These are phyloP conservation scores for Monosporozyma aerobia DNA, from an alignment of 805 yeast species.

Conservation along the genomic window DNA sequence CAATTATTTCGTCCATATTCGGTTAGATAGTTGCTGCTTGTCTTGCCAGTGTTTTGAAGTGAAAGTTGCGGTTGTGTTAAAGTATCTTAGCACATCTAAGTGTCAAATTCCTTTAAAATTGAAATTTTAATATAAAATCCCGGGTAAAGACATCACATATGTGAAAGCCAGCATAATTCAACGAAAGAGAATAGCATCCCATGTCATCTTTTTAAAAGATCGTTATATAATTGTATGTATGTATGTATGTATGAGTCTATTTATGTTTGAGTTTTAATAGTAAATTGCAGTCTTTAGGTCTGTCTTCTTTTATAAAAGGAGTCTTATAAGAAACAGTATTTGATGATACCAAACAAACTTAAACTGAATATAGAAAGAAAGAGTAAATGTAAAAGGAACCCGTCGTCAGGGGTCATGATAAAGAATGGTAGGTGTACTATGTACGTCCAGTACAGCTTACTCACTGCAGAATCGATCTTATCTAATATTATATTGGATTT, in stretches of 20 bases:
- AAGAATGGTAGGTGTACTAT: conserved; percentile 38
- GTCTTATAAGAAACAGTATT: conserved; percentile 19
- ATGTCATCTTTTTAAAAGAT: neutral
- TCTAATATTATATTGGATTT: conserved; percentile 12
- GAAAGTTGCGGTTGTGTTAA: neutral
- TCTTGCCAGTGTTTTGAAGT: neutral
- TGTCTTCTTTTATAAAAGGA: neutral
- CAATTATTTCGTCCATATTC: conserved; percentile 1
- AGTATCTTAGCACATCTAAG: neutral
- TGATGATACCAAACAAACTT: conserved; percentile 32
- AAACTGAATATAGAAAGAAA: conserved; percentile 32
- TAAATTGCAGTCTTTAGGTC: neutral
- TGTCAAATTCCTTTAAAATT: neutral
- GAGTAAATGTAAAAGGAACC: conserved; percentile 33
- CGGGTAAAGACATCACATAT: neutral
- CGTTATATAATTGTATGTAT: neutral
- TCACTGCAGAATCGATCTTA: conserved; percentile 12
- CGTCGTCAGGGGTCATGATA: conserved; percentile 36
- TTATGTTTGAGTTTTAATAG: neutral
- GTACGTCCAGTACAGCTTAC: conserved; percentile 35
- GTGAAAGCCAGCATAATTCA: neutral
- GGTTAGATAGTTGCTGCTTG: neutral
- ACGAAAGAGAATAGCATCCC: neutral
- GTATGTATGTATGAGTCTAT: neutral
- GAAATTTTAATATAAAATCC: neutral